Percentiles rank a stretch among this genome's conserved stretches.
phyloP scores from a whole-genome alignment of 1,284 basidiomycete species.

The Tilletia indica region DNA sequence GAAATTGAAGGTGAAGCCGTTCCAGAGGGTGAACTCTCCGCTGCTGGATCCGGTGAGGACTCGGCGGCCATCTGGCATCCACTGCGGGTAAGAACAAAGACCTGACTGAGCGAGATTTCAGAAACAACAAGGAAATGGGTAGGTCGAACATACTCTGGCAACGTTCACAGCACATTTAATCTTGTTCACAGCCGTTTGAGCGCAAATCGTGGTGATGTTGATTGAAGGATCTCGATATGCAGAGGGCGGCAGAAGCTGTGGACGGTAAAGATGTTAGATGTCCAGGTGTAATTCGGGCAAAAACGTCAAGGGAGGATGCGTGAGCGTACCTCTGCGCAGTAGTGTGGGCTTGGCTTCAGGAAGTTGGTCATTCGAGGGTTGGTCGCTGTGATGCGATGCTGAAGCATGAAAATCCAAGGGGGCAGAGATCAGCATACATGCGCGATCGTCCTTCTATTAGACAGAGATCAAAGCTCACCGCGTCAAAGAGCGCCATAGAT shows the following conservation, averaged over 20 bases:
- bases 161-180: conserved; percentile 94
- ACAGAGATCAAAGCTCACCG: conserved; percentile 63
- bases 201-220: conserved; percentile 89
- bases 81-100: conserved; percentile 67
- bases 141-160: conserved; percentile 78
- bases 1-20: conserved; percentile 97
- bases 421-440: background rate
- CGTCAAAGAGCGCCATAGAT: conserved; percentile 74
- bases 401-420: background rate
- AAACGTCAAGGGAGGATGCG: too few relatives aligned
- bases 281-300: too few relatives aligned
- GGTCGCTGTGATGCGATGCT: conserved; percentile 21
- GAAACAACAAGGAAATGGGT: too few relatives aligned
- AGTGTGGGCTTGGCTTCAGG: conserved; percentile 40
- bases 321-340: conserved; percentile 28
- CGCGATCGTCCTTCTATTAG: background rate
- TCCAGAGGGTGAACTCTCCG: conserved; percentile 98
- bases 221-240: conserved; percentile 86
- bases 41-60: conserved; percentile 91
- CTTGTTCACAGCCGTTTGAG: conserved; percentile 98
- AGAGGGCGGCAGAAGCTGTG: conserved; percentile 83
- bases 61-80: conserved; percentile 91
- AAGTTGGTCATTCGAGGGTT: conserved; percentile 25
- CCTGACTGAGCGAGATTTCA: background rate
- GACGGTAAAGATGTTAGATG: background rate